phyloP scores from a whole-genome alignment of 768 basidiomycete species.

The Lactifluus piperatus region DNA sequence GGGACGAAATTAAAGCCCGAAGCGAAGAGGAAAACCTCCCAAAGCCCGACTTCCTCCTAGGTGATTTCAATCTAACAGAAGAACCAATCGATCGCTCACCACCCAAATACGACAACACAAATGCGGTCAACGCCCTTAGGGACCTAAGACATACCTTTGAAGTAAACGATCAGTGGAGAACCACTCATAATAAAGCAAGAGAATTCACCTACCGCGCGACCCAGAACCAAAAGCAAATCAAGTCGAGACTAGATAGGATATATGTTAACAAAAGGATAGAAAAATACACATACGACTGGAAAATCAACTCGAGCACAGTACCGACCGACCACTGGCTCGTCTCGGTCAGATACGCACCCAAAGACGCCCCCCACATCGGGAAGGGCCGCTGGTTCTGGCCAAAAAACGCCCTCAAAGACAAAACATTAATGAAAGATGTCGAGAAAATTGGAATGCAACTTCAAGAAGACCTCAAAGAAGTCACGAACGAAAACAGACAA shows the following conservation, averaged over 20 bases:
- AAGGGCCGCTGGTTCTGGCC: not conserved
- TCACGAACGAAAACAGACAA: too few relatives aligned
- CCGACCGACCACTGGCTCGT: not conserved
- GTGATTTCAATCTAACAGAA: not conserved
- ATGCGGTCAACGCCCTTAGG: not conserved
- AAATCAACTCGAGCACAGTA: not conserved
- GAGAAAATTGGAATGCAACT: not conserved
- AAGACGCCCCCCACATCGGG: not conserved
- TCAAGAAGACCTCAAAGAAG: too few relatives aligned
- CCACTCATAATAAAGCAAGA: fast-evolving
- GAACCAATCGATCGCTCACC: not conserved
- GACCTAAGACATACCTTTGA: not conserved
- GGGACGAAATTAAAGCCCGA: not conserved
- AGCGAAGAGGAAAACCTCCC: not conserved
- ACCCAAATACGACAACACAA: not conserved
- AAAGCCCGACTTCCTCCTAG: not conserved
- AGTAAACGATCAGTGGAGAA: not conserved
- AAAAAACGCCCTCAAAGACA: not conserved
- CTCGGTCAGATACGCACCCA: not conserved
- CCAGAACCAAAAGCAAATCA: not conserved
- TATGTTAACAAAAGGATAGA: not conserved
- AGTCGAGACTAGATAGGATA: not conserved
- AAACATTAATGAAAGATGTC: not conserved
- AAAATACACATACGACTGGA: not conserved
- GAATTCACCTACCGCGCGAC: not conserved